These are phyloP conservation scores for Wickerhamiella alocasiicola DNA, from an alignment of 805 yeast genomes.

Conservation along the genomic window DNA sequence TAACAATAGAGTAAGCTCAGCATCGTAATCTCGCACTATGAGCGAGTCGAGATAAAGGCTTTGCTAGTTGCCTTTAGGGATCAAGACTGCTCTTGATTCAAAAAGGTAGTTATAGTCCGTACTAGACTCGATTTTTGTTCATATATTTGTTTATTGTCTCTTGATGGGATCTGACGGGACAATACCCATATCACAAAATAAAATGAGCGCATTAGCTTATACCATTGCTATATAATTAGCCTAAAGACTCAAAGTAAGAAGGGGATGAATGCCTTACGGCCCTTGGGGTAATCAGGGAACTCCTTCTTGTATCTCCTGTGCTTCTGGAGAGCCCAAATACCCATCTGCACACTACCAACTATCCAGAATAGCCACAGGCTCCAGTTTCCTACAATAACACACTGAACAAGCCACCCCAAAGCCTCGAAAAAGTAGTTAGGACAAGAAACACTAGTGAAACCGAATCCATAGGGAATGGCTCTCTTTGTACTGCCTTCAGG, in stretches of 20 bases:
- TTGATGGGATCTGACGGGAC: no score
- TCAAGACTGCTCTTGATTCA: no score
- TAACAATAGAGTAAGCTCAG: no score
- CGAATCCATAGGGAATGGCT: slow-evolving; percentile 70
- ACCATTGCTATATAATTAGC: no score
- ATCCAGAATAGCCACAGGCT: slow-evolving; percentile 56
- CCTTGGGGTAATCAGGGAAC: slow-evolving; percentile 69
- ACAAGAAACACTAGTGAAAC: slow-evolving; percentile 68
- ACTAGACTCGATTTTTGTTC: no score
- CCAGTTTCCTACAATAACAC: slow-evolving; percentile 65
- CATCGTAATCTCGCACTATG: no score
- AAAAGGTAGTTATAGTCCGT: no score
- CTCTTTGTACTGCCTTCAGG: slow-evolving; percentile 45
- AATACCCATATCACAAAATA: no score
- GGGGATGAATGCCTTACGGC: slow-evolving; percentile 72
- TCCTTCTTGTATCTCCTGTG: slow-evolving; percentile 55
- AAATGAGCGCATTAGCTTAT: no score
- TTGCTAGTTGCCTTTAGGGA: no score
- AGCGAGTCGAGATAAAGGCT: no score
- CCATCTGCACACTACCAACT: slow-evolving; percentile 75
- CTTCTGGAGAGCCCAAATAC: slow-evolving; percentile 80
- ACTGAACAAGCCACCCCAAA: slow-evolving; percentile 58
- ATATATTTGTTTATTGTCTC: no score
- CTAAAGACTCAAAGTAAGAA: slow-evolving; percentile 45
- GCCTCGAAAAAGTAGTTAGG: slow-evolving; percentile 92